phyloP scores from a whole-genome alignment of 1,284 basidiomycete species.

The Rhodofomes roseus region DNA sequence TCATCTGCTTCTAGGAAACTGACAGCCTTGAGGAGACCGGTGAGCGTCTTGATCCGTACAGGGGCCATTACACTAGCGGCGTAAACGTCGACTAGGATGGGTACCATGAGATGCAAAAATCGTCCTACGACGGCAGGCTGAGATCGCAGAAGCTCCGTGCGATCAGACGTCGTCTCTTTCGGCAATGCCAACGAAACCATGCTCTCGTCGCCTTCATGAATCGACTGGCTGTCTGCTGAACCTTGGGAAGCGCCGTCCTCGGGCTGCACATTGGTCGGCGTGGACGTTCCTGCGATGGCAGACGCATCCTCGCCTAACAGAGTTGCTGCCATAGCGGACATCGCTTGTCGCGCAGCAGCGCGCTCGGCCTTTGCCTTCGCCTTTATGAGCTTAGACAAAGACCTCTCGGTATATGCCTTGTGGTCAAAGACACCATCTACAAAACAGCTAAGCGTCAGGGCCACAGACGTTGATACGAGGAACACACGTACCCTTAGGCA shows the following conservation, averaged over 20 bases:
- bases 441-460: background rate
- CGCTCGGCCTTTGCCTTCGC: constrained; percentile 76
- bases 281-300: constrained; percentile 12
- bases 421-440: constrained; percentile 92
- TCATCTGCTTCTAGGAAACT: constrained; percentile 80
- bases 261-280: constrained; percentile 30
- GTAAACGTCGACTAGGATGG: constrained; percentile 93
- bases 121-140: constrained; percentile 74
- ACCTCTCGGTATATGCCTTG: constrained; percentile 86
- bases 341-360: constrained; percentile 57
- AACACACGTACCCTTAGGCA: constrained; percentile 71
- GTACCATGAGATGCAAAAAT: constrained; percentile 85
- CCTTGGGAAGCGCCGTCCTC: constrained; percentile 25
- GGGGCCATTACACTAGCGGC: constrained; percentile 87
- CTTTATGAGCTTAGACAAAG: constrained; percentile 68
- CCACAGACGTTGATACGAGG: constrained; percentile 9
- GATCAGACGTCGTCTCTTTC: constrained; percentile 44
- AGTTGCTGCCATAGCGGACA: constrained; percentile 14
- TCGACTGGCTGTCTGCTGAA: constrained; percentile 21
- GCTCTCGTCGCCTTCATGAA: constrained; percentile 34
- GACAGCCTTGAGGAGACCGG: constrained; percentile 83
- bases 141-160: constrained; percentile 70
- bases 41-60: constrained; percentile 84
- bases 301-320: constrained; percentile 20
- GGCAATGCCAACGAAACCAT: constrained; percentile 18